Conservation (phyloP, 306 rosid genomes). For the Senna tora region DNA sequence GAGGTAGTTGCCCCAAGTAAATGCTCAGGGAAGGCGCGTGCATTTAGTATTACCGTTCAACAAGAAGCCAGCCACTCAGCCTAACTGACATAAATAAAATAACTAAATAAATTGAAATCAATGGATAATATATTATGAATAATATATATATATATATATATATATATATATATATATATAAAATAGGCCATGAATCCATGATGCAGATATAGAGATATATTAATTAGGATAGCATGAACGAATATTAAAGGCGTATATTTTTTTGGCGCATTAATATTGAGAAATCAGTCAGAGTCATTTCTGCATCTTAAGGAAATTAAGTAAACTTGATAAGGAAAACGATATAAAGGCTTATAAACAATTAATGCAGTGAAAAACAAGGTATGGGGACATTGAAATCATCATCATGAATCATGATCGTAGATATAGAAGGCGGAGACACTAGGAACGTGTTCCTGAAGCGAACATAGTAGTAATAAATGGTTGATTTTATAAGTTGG, state of each 20-base stretch:
- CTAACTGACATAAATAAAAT: neutral
- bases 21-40: neutral
- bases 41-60: slow-evolving; percentile 1
- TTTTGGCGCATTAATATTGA: neutral
- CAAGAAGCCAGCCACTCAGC: slow-evolving; percentile 10
- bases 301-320: neutral
- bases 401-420: slow-evolving; percentile 19
- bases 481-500: slow-evolving; percentile 26
- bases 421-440: neutral
- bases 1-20: slow-evolving; percentile 21
- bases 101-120: slow-evolving; percentile 7
- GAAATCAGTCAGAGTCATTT: slow-evolving; percentile 1
- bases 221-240: too few species aligned
- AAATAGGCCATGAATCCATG: too few species aligned
- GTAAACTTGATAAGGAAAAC: slow-evolving; percentile 6
- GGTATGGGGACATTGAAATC: slow-evolving; percentile 39
- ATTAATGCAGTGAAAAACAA: slow-evolving; percentile 28
- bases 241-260: neutral
- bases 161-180: too few species aligned
- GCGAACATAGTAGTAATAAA: slow-evolving; percentile 22
- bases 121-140: too few species aligned
- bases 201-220: too few species aligned
- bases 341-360: slow-evolving; percentile 1
- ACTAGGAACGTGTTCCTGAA: slow-evolving; percentile 7
- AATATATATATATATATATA: too few species aligned